Base-by-base conservation (phyloP, 805 yeast species). In the Hanseniaspora thailandica region DNA sequence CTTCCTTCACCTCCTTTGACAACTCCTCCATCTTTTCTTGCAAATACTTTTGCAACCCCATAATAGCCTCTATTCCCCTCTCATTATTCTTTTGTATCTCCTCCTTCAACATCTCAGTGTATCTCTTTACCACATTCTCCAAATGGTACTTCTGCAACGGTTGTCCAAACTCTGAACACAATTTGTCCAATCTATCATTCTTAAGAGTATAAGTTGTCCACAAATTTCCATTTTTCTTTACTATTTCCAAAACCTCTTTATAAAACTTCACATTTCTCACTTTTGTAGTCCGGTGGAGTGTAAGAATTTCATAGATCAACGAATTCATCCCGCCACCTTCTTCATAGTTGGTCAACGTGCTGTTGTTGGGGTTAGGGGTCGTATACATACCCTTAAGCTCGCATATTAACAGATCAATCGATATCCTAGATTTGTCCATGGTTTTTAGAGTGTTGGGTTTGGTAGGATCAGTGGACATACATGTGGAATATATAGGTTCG, bases 171-270 rank as follows among this genome's bases (percentile, higher is more conserved):
- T 49, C 35, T 2, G 10, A 23, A 19, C 53, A 49, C 12, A 49
- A 9, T 5, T 41, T 34, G 13, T 34, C 22, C 13, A 49, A 25
- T 20, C 41, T 49, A 19, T 49, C 47, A n/a, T 17, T 41, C 19
- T 49, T 49, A 1, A 49, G 19, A 4, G 47, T 28, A 35, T 33
- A 49, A 1, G 47, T 33, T 4, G 53, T 49, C 53, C 53, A 49
- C n/a, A 41, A 15, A 15, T 38, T 41, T 15, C 8, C n/a, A 15
- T 49, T 43, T 20, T 34, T 9, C 44, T 49, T 49, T 3, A 49
- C 20, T 4, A 49, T 22, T n/a, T 41, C 45, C 6, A 49, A 35
- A 2, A 43, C 31, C 9, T 41, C 43, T 34, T 25, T 38, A 28
- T 49, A 49, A 17, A 26, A 26, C 19, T 26, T 17, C 15, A 17